Evolutionary conservation across 2,329 filamentous ascomycete genomes (phyloP).

Genomic region (Coleophoma crateriformis): DNA sequence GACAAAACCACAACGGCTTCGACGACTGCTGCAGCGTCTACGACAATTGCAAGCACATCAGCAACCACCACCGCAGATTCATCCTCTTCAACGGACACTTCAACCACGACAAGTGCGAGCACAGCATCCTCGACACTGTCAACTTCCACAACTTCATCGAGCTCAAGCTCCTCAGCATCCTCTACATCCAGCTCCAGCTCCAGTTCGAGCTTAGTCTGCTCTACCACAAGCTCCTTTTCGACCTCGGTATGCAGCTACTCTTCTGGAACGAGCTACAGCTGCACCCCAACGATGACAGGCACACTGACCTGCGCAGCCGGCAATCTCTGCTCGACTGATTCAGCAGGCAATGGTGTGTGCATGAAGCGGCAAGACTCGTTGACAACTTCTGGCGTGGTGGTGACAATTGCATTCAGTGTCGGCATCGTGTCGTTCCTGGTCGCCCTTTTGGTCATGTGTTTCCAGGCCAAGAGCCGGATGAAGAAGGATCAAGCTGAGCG

Average conservation of each 20-base stretch:
- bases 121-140: conserved; percentile 3
- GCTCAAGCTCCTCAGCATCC: conserved; percentile 2
- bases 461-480: background rate
- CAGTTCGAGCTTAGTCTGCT: conserved; percentile 7
- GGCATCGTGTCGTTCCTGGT: conserved; percentile 9
- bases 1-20: background rate
- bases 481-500: conserved; percentile 1
- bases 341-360: conserved; percentile 8
- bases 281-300: conserved; percentile 8
- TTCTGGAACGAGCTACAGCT: conserved; percentile 5
- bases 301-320: conserved; percentile 13
- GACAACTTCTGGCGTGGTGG: conserved; percentile 15
- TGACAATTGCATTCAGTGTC: conserved; percentile 14
- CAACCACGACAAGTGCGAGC: conserved; percentile 1
- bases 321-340: conserved; percentile 12
- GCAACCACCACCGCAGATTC: conserved; percentile 2
- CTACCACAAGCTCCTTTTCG: conserved; percentile 9
- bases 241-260: conserved; percentile 6
- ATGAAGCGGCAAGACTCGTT: conserved; percentile 15
- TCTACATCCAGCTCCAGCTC: background rate
- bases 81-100: background rate
- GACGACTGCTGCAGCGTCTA: background rate
- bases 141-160: background rate
- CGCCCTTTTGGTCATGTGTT: conserved; percentile 4
- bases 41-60: conserved; percentile 3